These are phyloP conservation scores for Hypoxylon rickii DNA, from an alignment of 495 filamentous ascomycete species.

Conservation along the genomic window DNA sequence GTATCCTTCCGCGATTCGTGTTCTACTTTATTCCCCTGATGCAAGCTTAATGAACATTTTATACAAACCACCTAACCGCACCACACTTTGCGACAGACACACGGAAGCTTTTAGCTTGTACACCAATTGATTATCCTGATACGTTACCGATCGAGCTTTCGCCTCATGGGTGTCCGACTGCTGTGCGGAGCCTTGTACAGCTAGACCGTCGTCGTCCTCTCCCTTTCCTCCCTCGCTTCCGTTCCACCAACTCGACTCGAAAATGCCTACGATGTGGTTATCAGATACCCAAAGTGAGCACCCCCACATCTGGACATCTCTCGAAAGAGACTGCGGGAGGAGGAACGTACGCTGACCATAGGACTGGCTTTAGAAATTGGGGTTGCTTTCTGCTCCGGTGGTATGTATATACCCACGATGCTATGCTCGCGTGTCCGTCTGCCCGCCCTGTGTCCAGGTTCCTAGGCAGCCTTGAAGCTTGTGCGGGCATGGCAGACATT, in stretches of 20 bases:
- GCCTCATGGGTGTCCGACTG: too few relatives aligned
- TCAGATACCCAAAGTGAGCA: constrained; percentile 81
- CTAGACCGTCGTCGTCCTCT: neutral
- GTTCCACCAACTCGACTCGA: constrained; percentile 35
- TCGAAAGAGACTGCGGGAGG: neutral
- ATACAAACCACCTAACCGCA: constrained; percentile 8
- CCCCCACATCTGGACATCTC: neutral
- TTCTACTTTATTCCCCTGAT: constrained; percentile 17
- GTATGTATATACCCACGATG: constrained; percentile 60
- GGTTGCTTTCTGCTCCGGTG: constrained; percentile 92
- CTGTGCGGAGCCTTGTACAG: neutral
- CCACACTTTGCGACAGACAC: neutral
- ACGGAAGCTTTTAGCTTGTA: neutral
- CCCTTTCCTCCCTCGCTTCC: neutral
- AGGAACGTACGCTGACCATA: constrained; percentile 10
- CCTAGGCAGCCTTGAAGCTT: constrained; percentile 1
- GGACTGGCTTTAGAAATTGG: constrained; percentile 74
- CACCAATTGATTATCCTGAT: too few relatives aligned
- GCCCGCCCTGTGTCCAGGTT: neutral
- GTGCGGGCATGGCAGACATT: neutral
- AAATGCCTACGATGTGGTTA: constrained; percentile 80
- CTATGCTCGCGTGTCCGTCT: constrained; percentile 15
- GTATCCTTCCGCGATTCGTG: constrained; percentile 32
- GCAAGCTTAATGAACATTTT: constrained; percentile 5
- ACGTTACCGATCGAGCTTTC: too few relatives aligned